Percentiles rank a stretch among this genome's conserved stretches.
Evolutionary conservation across 73 alveolate species (phyloP).

Genomic region (Paramecium pentaurelia): DNA sequence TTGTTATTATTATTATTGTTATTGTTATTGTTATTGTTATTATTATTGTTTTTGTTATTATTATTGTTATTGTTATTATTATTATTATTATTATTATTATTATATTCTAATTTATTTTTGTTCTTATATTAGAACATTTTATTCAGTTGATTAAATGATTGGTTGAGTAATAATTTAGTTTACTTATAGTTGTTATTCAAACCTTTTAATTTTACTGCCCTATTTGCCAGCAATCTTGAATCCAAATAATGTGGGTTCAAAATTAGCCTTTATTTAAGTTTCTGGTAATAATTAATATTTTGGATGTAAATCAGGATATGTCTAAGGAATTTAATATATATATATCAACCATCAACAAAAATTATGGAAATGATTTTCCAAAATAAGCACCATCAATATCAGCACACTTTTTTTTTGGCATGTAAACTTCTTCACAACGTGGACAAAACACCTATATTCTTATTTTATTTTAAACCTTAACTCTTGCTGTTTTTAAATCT

Average conservation of each 20-base stretch:
- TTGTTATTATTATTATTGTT: neutral
- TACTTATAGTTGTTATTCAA: neutral
- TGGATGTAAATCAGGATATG: conserved; percentile 34
- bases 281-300: conserved; percentile 26
- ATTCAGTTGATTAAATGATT: neutral
- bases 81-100: neutral
- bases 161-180: neutral
- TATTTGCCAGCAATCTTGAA: conserved; percentile 20
- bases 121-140: neutral
- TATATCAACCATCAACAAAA: neutral
- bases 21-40: no score
- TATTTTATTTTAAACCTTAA: conserved; percentile 63
- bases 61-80: neutral
- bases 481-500: conserved; percentile 83
- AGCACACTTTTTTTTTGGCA: conserved; percentile 85
- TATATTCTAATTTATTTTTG: neutral
- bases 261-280: neutral
- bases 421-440: conserved; percentile 89
- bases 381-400: conserved; percentile 84
- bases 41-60: no score
- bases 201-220: neutral
- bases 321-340: neutral
- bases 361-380: conserved; percentile 72
- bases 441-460: conserved; percentile 75
- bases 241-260: conserved; percentile 42